Conservation (phyloP, 2,329 filamentous ascomycete species). For the Cercospora nicotianae region DNA sequence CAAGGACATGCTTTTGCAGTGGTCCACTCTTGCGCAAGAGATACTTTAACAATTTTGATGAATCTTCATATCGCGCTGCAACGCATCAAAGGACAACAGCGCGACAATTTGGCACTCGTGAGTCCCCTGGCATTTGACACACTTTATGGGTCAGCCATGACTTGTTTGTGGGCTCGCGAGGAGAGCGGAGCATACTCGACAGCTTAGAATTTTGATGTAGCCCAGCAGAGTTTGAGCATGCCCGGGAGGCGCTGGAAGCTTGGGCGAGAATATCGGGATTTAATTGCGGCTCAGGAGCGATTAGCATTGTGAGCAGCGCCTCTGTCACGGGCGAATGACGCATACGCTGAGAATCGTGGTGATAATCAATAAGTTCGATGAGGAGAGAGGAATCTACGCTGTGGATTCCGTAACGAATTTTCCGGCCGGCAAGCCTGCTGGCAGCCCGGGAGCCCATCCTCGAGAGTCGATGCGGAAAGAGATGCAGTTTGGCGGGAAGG, state of each 20-base stretch:
- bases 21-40: background rate
- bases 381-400: no score
- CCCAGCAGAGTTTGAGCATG: background rate
- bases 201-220: background rate
- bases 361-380: no score
- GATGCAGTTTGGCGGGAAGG: no score
- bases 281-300: background rate
- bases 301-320: background rate
- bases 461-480: no score
- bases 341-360: no score
- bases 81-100: background rate
- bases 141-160: background rate
- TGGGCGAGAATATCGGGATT: background rate
- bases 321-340: no score
- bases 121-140: background rate
- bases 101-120: background rate
- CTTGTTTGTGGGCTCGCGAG: background rate
- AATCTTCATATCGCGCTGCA: background rate
- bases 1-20: background rate
- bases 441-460: no score
- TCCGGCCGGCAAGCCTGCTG: no score
- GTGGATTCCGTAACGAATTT: no score
- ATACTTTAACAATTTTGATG: background rate
- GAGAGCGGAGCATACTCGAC: background rate
- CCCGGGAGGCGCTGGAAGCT: background rate